Base-by-base conservation (phyloP, 495 filamentous ascomycete genomes). In the Glarea lozoyensis region DNA sequence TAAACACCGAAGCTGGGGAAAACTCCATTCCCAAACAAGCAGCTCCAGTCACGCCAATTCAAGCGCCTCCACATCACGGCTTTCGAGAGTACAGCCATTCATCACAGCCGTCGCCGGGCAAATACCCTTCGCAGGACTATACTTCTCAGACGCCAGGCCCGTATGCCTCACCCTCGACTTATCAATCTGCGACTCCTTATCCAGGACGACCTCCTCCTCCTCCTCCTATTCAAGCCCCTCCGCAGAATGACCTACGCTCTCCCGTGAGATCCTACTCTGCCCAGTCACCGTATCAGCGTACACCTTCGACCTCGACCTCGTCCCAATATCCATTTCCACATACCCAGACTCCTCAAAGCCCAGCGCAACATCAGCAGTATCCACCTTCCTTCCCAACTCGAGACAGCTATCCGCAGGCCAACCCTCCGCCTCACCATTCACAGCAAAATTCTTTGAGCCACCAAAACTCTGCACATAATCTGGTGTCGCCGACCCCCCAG, bases 321-420 rank as follows among this genome's bases (percentile, higher is more conserved):
- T 62, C 54, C 40, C 68, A 69, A 37, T 80, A 75, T 48, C 72
- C 72, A 5, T 78, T 77, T 42, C 70, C 71, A 16, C 59, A 37
- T 40, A 22, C 40, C 27, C 43, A 56, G 36, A 49, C 62, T n/a
- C 64, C 68, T 30, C 72, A 72, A 41, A 69, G 65, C 40, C 69
- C 73, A n/a, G 59, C 67, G n/a, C 50, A 52, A 36, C 44, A 43
- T 20, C 41, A 52, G n/a, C 52, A 60, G 38, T 59, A 62, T 37
- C 54, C 55, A 35, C 48, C 48, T 1, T 31, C 58, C 5, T 49
- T 52, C 42, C 37, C 53, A 29, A 39, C 50, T 41, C 45, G 68
- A 10, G 71, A 67, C 50, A 61, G 61, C 52, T 66, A 67, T 57
- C 49, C 65, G 41, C 56, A 49, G 18, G 16, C 62, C 38, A 60